Evolutionary conservation across 1,284 basidiomycete genomes (phyloP), one percentile per base, ranked within the genome.

Genomic region (Ceratorhiza oryzae-sativae): DNA sequence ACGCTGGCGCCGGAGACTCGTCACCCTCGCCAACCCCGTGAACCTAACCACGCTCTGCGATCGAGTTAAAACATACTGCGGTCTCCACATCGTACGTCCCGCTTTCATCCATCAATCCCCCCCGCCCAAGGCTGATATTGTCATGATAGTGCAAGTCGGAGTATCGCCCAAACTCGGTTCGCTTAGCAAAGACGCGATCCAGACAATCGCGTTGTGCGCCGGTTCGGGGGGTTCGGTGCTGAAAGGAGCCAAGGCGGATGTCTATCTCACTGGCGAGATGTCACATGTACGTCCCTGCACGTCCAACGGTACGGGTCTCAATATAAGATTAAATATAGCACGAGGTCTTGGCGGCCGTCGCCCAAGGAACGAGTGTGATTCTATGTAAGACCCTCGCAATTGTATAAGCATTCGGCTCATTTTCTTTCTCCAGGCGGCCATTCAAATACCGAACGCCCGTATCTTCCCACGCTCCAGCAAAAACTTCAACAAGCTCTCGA

Each of bases 221-320:
- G 94, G 94, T 32, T 89, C 90, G 25, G 94, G 93, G 62, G 91
- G 87, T 1, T 89, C 89, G 51, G 83, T 94, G 80, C 85, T 97
- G 46, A 79, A 84, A 48, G 89, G 86, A 60, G 84, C 87, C 70
- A 81, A 86, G 39, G 93, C 93, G 49, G 93, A 96, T 79, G 85
- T 94, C 30, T 92, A 92, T 79, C 85, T 94, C 76, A 97, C 94
- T 0, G 94, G 94, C n/a, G 94, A 96, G 80, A 94, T 96, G 93
- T 80, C 86, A 30, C 94, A 96, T 80, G 92, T 93, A 80, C 73
- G 89, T 18, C 42, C n/a, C 9, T 80, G 12, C n/a, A 48, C 49
- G 8, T 15, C 15, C 12, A 32, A 4, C 51, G 41, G 18, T 18
- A 46, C 30, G 12, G n/a, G 3, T 23, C 27, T 30, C 20, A 46